A percentile compares a stretch with the other conserved stretches of the same genome.
These are phyloP conservation scores for Chenopodium formosanum DNA, from an alignment of 148 eudicot species.

Conservation along the genomic window DNA sequence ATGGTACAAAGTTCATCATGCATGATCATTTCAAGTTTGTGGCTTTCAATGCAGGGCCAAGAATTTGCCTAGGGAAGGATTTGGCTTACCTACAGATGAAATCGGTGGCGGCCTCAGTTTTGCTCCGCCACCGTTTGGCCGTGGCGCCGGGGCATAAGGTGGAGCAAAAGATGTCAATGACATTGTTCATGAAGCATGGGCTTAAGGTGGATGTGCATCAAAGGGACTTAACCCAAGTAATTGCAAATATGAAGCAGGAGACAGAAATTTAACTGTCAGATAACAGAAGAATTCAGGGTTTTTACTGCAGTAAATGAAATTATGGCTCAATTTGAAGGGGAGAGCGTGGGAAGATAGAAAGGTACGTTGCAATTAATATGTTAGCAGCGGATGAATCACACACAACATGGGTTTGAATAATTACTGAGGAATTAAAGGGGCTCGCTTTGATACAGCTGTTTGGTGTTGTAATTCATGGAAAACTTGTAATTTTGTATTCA, in stretches of 20 bases:
- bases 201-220: conserved; percentile 62
- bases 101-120: conserved; percentile 72
- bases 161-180: conserved; percentile 91
- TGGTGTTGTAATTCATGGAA: conserved; percentile 19
- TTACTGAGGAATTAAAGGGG: conserved; percentile 9
- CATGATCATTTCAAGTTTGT: conserved; percentile 76
- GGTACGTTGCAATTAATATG: conserved; percentile 31
- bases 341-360: conserved; percentile 9
- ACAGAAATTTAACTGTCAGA: not conserved
- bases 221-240: conserved; percentile 48
- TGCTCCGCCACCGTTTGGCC: conserved; percentile 66
- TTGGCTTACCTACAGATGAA: conserved; percentile 90
- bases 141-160: conserved; percentile 60
- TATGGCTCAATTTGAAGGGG: not conserved
- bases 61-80: conserved; percentile 82
- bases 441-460: conserved; percentile 16
- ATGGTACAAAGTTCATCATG: conserved; percentile 43
- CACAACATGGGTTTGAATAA: conserved; percentile 23
- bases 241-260: conserved; percentile 27
- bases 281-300: not conserved
- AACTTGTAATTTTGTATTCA: conserved; percentile 22
- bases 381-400: conserved; percentile 11
- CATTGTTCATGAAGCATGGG: conserved; percentile 88
- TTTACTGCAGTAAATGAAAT: not conserved
- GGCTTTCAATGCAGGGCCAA: conserved; percentile 85